Base-by-base conservation (phyloP, 192 early-diverging fungal genomes). In the Helicostylum pulchrum region DNA sequence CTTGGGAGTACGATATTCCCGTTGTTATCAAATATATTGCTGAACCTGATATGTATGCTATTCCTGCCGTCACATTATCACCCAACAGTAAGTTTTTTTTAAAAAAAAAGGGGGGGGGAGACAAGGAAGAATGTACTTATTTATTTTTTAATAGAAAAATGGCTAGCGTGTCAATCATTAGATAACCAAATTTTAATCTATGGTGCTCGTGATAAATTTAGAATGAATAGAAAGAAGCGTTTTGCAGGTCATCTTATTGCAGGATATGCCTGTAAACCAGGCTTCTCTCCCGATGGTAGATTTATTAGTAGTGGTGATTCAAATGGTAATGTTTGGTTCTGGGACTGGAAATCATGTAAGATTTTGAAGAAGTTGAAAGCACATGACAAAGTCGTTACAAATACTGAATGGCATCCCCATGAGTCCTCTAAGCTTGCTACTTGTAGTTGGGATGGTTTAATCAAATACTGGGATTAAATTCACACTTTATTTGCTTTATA, bases 1-100 rank as follows among this genome's bases (percentile, higher is more conserved):
- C 88, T 52, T 99, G 97, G 97, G 97, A 99, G 79, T 96, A 85
- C 72, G 96, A 92, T 64, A 99, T 99, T 67, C 97, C 97, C 3
- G 94, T 99, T 3, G 94, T 96, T 39, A 96, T 99, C 80, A 97
- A 97, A 78, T 92, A 94, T 64, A 86, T 97, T 65, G 94, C 96
- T 17, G 97, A 99, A 48, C 90, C 95, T 4, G 86, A 88, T 54
- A 97, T 99, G 95, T 93, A 97, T 62, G 90, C 90, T 23, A 94
- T 99, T 85, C 96, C 97, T 10, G 84, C 94, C 6, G 94, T 96
- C 11, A 84, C 97, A 0, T 68, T 94, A 51, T 88, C 90, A 70
- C 94, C 92, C 12, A 92, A 86, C 65, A 80, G 93, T 93, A 85
- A 78, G 84, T 84, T 53, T 60, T 0, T 53, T 70, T 23, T n/a